Conservation (phyloP, 1,284 basidiomycete species). For the Phellopilus nigrolimitatus region DNA sequence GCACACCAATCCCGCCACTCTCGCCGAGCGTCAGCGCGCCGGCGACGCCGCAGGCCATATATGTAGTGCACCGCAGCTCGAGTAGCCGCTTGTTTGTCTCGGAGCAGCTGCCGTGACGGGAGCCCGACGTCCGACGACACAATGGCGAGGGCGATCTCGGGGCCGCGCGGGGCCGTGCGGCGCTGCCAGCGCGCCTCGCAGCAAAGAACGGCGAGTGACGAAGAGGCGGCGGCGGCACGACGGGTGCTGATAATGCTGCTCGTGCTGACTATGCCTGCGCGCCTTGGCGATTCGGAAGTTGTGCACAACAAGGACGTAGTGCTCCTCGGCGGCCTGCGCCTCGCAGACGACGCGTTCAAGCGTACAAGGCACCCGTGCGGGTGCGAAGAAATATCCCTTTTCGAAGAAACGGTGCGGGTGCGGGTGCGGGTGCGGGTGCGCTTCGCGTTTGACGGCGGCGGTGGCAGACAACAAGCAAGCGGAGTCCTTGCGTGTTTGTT, state of each 20-base stretch:
- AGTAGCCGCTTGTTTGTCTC: constrained; percentile 92
- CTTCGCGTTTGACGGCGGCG: constrained; percentile 90
- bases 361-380: constrained; percentile 67
- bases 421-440: no score
- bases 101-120: constrained; percentile 86
- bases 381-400: constrained; percentile 87
- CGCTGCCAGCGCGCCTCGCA: constrained; percentile 30
- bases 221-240: constrained; percentile 28
- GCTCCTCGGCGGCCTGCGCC: constrained; percentile 45
- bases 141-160: constrained; percentile 60
- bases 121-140: constrained; percentile 76
- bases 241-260: constrained; percentile 44
- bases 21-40: constrained; percentile 12
- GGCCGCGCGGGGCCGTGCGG: constrained; percentile 50
- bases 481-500: constrained; percentile 85
- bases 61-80: constrained; percentile 88
- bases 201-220: not conserved
- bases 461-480: constrained; percentile 95
- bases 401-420: constrained; percentile 83
- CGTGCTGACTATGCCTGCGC: constrained; percentile 47
- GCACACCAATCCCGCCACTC: not conserved
- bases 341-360: constrained; percentile 59
- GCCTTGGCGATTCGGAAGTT: constrained; percentile 17
- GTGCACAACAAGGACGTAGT: constrained; percentile 41
- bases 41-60: constrained; percentile 36